Evolutionary conservation across 2,329 filamentous ascomycete species (phyloP).

Genomic region (Aspergillus floridensis): DNA sequence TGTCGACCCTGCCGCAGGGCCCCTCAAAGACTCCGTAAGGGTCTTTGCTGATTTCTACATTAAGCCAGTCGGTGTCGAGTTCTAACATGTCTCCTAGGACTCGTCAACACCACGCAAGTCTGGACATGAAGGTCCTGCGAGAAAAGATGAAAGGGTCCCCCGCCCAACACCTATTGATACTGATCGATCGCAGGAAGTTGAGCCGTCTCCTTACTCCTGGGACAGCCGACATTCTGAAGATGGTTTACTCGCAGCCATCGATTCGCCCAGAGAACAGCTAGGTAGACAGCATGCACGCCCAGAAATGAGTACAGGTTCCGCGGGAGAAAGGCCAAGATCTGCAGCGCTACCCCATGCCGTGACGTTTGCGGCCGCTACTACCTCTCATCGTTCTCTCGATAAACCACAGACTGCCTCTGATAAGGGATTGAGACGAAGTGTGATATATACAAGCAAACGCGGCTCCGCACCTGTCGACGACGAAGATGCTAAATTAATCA

Average conservation of each 20-base stretch:
- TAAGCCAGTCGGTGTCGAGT: neutral
- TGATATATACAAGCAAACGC: constrained; percentile 26
- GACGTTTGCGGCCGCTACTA: constrained; percentile 22
- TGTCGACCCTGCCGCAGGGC: neutral
- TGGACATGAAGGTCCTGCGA: constrained; percentile 16
- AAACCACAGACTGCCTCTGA: constrained; percentile 24
- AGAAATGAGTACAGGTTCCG: constrained; percentile 14
- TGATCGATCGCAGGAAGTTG: constrained; percentile 44
- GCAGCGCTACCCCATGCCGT: constrained; percentile 23
- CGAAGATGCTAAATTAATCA: constrained; percentile 41
- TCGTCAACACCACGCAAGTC: constrained; percentile 22
- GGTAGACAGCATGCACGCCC: constrained; percentile 12
- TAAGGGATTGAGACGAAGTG: constrained; percentile 32
- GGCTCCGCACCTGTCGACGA: constrained; percentile 34
- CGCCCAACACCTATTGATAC: constrained; percentile 46
- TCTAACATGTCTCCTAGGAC: constrained; percentile 26
- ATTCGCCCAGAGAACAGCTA: constrained; percentile 21
- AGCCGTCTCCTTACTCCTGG: constrained; percentile 53
- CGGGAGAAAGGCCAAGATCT: constrained; percentile 20
- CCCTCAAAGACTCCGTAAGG: neutral
- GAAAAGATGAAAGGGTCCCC: constrained; percentile 25
- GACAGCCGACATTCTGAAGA: constrained; percentile 52
- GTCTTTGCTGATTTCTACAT: neutral
- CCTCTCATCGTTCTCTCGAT: constrained; percentile 33
- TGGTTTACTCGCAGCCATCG: constrained; percentile 44